phyloP scores from a whole-genome alignment of 352 stramenopile species.

The Phytophthora macrochlamydospora region DNA sequence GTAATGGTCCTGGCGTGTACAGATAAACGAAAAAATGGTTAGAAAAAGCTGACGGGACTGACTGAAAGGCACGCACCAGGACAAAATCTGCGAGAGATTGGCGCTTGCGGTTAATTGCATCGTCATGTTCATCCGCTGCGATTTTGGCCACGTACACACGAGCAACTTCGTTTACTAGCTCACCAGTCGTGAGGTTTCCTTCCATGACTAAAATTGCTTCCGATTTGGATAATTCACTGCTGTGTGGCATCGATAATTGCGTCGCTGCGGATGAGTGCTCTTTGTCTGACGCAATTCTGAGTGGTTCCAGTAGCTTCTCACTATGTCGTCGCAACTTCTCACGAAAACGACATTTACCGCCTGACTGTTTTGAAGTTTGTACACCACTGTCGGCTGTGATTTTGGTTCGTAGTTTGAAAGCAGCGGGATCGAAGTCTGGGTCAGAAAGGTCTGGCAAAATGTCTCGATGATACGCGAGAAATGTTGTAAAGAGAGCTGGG shows the following conservation, averaged over 20 bases:
- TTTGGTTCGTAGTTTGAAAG: constrained; percentile 62
- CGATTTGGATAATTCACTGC: background rate
- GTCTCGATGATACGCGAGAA: constrained; percentile 63
- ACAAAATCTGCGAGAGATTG: constrained; percentile 55
- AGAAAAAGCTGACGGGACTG: background rate
- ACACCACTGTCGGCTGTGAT: constrained; percentile 34
- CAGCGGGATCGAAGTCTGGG: constrained; percentile 52
- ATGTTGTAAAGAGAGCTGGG: constrained; percentile 70
- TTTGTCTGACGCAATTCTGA: constrained; percentile 16
- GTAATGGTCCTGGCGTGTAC: constrained; percentile 49
- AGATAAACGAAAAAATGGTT: background rate
- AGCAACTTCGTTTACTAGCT: constrained; percentile 63
- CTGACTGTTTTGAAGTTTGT: constrained; percentile 51
- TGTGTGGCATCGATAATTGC: background rate
- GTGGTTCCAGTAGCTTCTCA: constrained; percentile 36
- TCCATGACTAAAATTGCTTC: constrained; percentile 21
- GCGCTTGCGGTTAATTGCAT: constrained; percentile 41
- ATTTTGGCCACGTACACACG: constrained; percentile 74
- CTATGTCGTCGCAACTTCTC: constrained; percentile 51
- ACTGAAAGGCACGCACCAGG: constrained; percentile 13
- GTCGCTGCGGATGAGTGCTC: background rate
- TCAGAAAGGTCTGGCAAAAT: constrained; percentile 63
- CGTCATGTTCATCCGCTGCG: constrained; percentile 39
- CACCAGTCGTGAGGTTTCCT: constrained; percentile 19
- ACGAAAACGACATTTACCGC: constrained; percentile 34